Conservation (phyloP, 2,329 filamentous ascomycete species). For the Mollisiaceae sp. region DNA sequence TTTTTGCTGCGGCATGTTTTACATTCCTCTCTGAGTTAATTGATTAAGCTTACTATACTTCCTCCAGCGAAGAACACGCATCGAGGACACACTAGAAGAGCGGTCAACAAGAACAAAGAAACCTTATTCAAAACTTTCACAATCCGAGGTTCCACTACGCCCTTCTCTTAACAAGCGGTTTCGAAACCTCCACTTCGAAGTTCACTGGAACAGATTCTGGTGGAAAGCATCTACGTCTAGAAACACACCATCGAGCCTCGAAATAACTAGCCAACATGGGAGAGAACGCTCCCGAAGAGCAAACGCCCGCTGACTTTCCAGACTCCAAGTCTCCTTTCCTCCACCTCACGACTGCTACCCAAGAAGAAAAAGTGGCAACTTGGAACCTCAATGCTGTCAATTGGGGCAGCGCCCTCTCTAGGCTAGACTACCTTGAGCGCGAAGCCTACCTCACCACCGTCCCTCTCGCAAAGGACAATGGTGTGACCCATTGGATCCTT, state of each 20-base stretch:
- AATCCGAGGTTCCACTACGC: not conserved
- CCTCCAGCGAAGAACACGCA: not conserved
- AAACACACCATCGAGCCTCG: constrained; percentile 1
- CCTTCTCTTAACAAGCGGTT: not conserved
- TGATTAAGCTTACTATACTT: not conserved
- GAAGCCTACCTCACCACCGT: constrained; percentile 62
- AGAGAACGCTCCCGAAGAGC: constrained; percentile 19
- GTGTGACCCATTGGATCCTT: constrained; percentile 66
- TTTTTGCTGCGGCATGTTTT: not conserved
- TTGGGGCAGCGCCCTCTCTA: constrained; percentile 64
- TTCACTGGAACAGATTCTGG: not conserved
- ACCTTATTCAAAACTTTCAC: not conserved
- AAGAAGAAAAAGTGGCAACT: constrained; percentile 56
- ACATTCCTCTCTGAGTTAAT: not conserved
- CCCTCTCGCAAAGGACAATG: constrained; percentile 61
- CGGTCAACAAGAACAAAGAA: constrained; percentile 5
- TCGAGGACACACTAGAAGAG: constrained; percentile 1
- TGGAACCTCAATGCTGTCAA: constrained; percentile 60
- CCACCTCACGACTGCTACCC: constrained; percentile 60
- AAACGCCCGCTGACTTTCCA: constrained; percentile 29
- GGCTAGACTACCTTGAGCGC: constrained; percentile 62
- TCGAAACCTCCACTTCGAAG: not conserved
- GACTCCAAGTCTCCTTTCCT: constrained; percentile 44
- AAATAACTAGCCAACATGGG: constrained; percentile 26
- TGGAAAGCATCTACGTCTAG: constrained; percentile 3